Evolutionary conservation across 257 asterid species (phyloP), one percentile per base, ranked within the genome.

Genomic region (Ocimum tenuiflorum): DNA sequence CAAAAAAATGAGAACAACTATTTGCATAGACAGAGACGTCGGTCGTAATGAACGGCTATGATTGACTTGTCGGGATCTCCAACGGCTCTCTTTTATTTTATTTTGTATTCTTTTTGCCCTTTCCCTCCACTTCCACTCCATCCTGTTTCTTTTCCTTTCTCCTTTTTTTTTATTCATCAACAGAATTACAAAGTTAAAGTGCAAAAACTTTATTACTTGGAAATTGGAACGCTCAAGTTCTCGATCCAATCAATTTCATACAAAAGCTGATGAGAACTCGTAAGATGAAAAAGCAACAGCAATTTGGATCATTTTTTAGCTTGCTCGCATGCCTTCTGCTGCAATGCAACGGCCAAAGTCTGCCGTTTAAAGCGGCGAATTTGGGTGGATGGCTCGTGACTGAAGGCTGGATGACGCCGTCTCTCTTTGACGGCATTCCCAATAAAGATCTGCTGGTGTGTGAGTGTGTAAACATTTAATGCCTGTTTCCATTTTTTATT

Each of bases 331-430:
- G 71, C 68, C 10, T 54, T 63, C 56, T 68, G 33, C 51, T 42
- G 20, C 79, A 55, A 36, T 62, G 79, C 7, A 33, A 13, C 51
- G 35, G 68, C 60, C 38, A 53, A n/a, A 49, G 56, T 24, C 20
- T 67, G 72, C 79, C 81, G 22, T 67, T 73, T 63, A 69, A 58
- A 24, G 88, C 86, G 41, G 88, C 77, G 68, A 85, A 78, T 69
- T 79, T 85, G 69, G 91, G 91, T 7, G 91, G 91, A 5, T 85
- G 91, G 88, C 82, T 82, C 36, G 75, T 85, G 8, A 79, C 69
- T 8, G 88, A 82, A 79, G 88, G 87, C 41, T 83, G 91, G 85
- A 85, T 80, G 75, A 82, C 81, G 35, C 88, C 86, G 42, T 82
- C 88, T 33, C 85, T 85, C 24, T 85, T 82, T 38, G 83, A 82